Evolutionary conservation across 2,329 filamentous ascomycete species (phyloP).

Genomic region (Hypomyces perniciosus): DNA sequence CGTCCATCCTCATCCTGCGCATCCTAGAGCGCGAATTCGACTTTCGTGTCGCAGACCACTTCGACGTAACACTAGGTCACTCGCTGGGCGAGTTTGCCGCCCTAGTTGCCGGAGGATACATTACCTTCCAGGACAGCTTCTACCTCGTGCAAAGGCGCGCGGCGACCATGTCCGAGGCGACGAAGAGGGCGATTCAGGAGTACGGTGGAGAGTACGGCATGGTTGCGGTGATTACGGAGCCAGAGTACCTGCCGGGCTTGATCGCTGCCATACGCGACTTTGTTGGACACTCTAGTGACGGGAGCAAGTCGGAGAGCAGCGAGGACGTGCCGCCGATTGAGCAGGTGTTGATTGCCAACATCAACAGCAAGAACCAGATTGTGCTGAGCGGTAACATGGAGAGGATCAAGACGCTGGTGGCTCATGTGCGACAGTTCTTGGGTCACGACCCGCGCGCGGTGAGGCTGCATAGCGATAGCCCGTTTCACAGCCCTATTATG

Average conservation of each 20-base stretch:
- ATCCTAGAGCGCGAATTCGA: constrained; percentile 81
- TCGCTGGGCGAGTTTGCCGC: constrained; percentile 92
- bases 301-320: constrained; percentile 60
- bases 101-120: constrained; percentile 75
- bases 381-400: constrained; percentile 84
- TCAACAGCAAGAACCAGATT: constrained; percentile 95
- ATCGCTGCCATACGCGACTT: constrained; percentile 74
- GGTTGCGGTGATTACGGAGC: constrained; percentile 87
- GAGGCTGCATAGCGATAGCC: constrained; percentile 76
- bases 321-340: constrained; percentile 69
- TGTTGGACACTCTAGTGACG: constrained; percentile 61
- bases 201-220: constrained; percentile 85
- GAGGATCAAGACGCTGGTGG: constrained; percentile 72
- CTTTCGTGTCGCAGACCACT: constrained; percentile 63
- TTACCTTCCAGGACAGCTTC: constrained; percentile 72
- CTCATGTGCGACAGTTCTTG: constrained; percentile 81
- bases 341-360: constrained; percentile 85
- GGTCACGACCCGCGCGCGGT: constrained; percentile 89
- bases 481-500: constrained; percentile 92
- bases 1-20: constrained; percentile 81
- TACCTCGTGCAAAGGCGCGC: constrained; percentile 71
- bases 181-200: constrained; percentile 55
- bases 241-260: constrained; percentile 63
- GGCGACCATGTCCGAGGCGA: constrained; percentile 76
- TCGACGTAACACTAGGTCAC: constrained; percentile 83